Percentiles rank a stretch among this genome's conserved stretches.
Conservation (phyloP, 2,329 filamentous ascomycete genomes). For the Ceratocystis huliohia region DNA sequence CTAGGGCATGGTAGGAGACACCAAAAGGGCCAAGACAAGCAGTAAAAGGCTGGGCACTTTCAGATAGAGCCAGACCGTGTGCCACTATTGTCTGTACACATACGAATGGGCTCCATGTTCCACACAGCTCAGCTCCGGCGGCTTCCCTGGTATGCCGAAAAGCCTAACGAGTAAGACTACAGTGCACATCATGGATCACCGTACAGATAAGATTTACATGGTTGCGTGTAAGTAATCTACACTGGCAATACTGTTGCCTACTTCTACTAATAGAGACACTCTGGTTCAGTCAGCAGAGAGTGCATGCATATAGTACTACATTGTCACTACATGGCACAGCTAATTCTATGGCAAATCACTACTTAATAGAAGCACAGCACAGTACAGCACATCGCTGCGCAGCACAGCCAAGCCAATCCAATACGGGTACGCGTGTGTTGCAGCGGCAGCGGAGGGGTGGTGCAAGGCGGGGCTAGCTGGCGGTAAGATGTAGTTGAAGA, state of each 20-base stretch:
- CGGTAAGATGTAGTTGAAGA: neutral
- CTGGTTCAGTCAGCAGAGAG: neutral
- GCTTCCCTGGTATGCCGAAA: neutral
- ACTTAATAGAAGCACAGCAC: neutral
- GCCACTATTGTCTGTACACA: neutral
- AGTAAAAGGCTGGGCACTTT: neutral
- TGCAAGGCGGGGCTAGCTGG: neutral
- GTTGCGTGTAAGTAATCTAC: neutral
- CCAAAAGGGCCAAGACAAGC: neutral
- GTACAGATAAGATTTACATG: neutral
- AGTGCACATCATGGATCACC: neutral
- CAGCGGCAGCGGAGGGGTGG: neutral
- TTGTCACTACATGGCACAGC: neutral
- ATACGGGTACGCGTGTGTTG: neutral
- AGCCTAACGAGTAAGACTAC: neutral
- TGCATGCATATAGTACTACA: neutral
- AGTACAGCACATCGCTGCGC: neutral
- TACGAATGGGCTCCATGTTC: neutral
- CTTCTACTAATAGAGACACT: neutral
- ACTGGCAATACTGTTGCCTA: too few relatives aligned
- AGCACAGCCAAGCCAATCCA: neutral
- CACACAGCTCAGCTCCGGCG: slow-evolving; percentile 2
- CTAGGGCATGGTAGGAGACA: neutral
- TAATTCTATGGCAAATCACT: neutral
- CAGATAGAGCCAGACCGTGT: neutral